These are phyloP conservation scores for Cyclotella sp. DNA, from an alignment of 108 stramenopile species.

Conservation along the genomic window DNA sequence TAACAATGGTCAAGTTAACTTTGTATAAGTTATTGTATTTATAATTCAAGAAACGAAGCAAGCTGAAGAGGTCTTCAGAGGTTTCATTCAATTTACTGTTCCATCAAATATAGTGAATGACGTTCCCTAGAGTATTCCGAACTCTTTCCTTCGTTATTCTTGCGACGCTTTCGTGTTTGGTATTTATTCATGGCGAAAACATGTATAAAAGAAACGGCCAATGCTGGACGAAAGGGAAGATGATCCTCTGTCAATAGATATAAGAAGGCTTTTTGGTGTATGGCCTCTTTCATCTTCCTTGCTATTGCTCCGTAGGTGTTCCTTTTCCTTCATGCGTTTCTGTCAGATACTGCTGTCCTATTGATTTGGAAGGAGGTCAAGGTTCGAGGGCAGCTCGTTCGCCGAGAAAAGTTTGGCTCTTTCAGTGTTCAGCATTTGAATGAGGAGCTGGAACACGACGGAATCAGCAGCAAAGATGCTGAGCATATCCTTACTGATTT, in stretches of 20 bases:
- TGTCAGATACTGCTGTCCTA: slow-evolving; percentile 35
- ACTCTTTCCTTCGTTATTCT: too few species aligned
- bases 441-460: slow-evolving; percentile 5
- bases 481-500: not conserved
- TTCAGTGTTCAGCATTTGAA: not conserved
- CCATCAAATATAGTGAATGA: too few species aligned
- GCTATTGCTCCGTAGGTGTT: slow-evolving; percentile 27
- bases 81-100: too few species aligned
- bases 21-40: too few species aligned
- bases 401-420: slow-evolving; percentile 22
- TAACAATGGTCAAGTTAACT: too few species aligned
- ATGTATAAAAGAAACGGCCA: not conserved
- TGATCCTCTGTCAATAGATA: not conserved
- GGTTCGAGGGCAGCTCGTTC: slow-evolving; percentile 3
- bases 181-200: too few species aligned
- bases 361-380: slow-evolving; percentile 30
- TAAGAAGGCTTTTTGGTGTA: slow-evolving; percentile 17
- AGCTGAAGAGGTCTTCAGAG: too few species aligned
- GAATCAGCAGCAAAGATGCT: not conserved
- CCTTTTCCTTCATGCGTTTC: slow-evolving; percentile 34
- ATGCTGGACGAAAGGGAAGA: not conserved
- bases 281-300: slow-evolving; percentile 13
- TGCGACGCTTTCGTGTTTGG: too few species aligned
- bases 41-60: too few species aligned
- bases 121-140: too few species aligned